Conservation (phyloP, 805 yeast species). For the Wickerhamomyces ciferrii region DNA sequence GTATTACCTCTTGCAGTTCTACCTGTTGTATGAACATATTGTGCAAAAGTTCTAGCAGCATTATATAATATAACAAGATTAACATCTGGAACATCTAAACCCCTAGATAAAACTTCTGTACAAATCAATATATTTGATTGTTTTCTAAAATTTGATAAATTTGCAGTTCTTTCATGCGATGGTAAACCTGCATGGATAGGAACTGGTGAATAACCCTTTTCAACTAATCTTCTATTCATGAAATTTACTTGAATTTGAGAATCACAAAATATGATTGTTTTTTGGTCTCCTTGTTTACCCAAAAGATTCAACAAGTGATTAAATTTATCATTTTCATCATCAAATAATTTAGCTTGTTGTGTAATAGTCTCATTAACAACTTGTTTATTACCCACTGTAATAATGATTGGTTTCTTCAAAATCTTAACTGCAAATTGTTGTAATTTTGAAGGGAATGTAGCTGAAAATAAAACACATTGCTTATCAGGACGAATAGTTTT, state of each 20-base stretch:
- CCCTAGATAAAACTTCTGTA: conserved; percentile 93
- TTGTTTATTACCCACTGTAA: conserved; percentile 74
- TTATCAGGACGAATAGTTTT: conserved; percentile 75
- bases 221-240: conserved; percentile 46
- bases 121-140: conserved; percentile 68
- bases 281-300: conserved; percentile 39
- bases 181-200: conserved; percentile 92
- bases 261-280: conserved; percentile 79
- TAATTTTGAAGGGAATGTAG: conserved; percentile 84
- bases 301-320: conserved; percentile 46
- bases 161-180: conserved; percentile 73
- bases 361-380: conserved; percentile 76
- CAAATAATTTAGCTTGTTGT: conserved; percentile 63
- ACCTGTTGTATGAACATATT: conserved; percentile 94
- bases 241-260: conserved; percentile 84
- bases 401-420: conserved; percentile 61
- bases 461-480: conserved; percentile 89
- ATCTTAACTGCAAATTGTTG: conserved; percentile 68
- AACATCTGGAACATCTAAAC: conserved; percentile 85
- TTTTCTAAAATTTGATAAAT: conserved; percentile 62
- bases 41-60: conserved; percentile 86
- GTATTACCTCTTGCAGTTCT: conserved; percentile 86
- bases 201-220: conserved; percentile 51
- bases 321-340: conserved; percentile 51
- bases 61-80: conserved; percentile 78